Conservation (phyloP, 176 grass and related monocot species). For the barley (Hordeum vulgare) region DNA sequence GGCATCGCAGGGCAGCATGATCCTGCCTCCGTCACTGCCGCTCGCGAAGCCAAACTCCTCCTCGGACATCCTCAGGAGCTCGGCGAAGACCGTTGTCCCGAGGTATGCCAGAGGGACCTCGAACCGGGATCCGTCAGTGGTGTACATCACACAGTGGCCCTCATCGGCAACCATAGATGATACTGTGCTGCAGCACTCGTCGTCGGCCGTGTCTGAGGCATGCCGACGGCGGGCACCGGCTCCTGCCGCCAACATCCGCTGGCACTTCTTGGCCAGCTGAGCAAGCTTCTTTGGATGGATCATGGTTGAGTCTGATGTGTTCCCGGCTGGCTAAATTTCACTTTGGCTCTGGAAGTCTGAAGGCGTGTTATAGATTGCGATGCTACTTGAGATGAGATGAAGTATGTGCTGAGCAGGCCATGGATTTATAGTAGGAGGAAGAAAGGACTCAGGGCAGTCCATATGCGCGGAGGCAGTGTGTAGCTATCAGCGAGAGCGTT, state of each 20-base stretch:
- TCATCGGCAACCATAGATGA: background rate
- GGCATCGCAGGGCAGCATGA: constrained; percentile 50
- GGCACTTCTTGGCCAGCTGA: constrained; percentile 45
- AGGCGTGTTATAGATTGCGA: background rate
- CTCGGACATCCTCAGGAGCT: constrained; percentile 20
- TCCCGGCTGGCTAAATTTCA: background rate
- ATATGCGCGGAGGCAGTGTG: background rate
- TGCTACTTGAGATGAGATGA: constrained; percentile 6
- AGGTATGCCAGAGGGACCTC: constrained; percentile 30
- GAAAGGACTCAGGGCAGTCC: background rate
- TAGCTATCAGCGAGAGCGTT: background rate
- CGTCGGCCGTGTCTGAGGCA: too few relatives aligned
- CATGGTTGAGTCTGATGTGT: background rate
- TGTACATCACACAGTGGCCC: constrained; percentile 18
- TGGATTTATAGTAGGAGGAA: constrained; percentile 8
- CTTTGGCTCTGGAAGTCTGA: background rate
- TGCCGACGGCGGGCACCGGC: too few relatives aligned
- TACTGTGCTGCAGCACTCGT: background rate
- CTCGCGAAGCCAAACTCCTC: constrained; percentile 33
- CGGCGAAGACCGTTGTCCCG: background rate
- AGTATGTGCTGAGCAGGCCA: background rate
- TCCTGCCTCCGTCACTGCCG: constrained; percentile 8
- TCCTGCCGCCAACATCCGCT: constrained; percentile 2
- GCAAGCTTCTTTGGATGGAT: constrained; percentile 35
- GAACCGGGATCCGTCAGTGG: constrained; percentile 2